A percentile compares a stretch with the other conserved stretches of the same genome.
These are phyloP conservation scores for Metschnikowia shivogae DNA, from an alignment of 805 yeast genomes.

Conservation along the genomic window DNA sequence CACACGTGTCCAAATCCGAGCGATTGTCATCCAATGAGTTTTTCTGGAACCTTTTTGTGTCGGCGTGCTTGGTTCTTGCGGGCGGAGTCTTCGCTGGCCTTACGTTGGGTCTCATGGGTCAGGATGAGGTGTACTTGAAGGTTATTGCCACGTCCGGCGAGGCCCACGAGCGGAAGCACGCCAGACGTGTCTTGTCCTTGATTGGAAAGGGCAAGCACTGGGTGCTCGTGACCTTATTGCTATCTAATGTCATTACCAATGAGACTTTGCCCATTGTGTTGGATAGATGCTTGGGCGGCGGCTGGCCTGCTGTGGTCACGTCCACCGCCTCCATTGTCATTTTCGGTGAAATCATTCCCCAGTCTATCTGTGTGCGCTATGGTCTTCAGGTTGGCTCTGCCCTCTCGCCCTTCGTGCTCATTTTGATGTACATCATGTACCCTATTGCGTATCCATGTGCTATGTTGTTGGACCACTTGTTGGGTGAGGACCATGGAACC, in stretches of 20 bases:
- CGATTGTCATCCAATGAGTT: conserved; percentile 35
- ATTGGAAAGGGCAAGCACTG: conserved; percentile 89
- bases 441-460: conserved; percentile 94
- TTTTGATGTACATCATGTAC: conserved; percentile 82
- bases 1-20: conserved; percentile 12
- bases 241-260: conserved; percentile 87
- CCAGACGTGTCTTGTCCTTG: conserved; percentile 65
- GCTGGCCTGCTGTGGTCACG: conserved; percentile 92
- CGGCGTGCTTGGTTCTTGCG: conserved; percentile 58
- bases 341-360: conserved; percentile 96
- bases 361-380: conserved; percentile 85
- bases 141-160: conserved; percentile 91
- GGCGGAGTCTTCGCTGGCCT: conserved; percentile 94
- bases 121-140: conserved; percentile 90
- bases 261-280: conserved; percentile 92
- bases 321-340: conserved; percentile 92
- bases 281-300: conserved; percentile 92
- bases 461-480: conserved; percentile 65
- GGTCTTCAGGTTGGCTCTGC: conserved; percentile 89
- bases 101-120: conserved; percentile 97
- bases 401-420: conserved; percentile 82
- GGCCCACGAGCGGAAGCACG: conserved; percentile 58
- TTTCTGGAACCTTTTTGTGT: conserved; percentile 47
- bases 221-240: conserved; percentile 84
- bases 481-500: conserved; percentile 97